Conservation (phyloP, 176 grass and related monocot species). For the Tuctoria greenei region DNA sequence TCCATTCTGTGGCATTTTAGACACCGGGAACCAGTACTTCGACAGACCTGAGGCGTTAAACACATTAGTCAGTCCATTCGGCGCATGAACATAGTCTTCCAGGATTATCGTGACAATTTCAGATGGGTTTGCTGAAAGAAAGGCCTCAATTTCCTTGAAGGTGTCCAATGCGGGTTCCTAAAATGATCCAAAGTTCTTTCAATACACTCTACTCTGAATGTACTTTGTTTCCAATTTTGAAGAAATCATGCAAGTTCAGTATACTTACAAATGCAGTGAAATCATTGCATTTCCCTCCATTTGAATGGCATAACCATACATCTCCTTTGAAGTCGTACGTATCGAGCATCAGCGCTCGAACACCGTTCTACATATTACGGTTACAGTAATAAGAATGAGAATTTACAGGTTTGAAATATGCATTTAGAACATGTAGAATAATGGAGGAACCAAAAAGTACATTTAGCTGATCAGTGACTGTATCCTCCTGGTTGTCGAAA, state of each 20-base stretch:
- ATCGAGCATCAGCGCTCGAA: slow-evolving; percentile 86
- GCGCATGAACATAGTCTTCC: slow-evolving; percentile 81
- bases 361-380: slow-evolving; percentile 59
- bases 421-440: slow-evolving; percentile 7
- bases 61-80: slow-evolving; percentile 76
- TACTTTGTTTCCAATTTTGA: background rate
- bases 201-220: background rate
- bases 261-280: slow-evolving; percentile 89
- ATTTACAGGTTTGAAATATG: background rate
- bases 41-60: slow-evolving; percentile 72
- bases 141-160: slow-evolving; percentile 78
- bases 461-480: slow-evolving; percentile 73
- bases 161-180: slow-evolving; percentile 86
- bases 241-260: background rate
- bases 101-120: slow-evolving; percentile 87
- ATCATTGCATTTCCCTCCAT: slow-evolving; percentile 74
- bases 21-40: slow-evolving; percentile 93
- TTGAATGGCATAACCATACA: slow-evolving; percentile 93
- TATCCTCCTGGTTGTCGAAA: slow-evolving; percentile 87
- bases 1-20: slow-evolving; percentile 77
- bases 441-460: slow-evolving; percentile 34
- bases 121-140: slow-evolving; percentile 74
- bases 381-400: background rate
- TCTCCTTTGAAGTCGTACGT: slow-evolving; percentile 83
- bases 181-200: slow-evolving; percentile 1